Base-by-base conservation (phyloP, 176 grass and related monocot species). In the Thinopyrum elongatum region DNA sequence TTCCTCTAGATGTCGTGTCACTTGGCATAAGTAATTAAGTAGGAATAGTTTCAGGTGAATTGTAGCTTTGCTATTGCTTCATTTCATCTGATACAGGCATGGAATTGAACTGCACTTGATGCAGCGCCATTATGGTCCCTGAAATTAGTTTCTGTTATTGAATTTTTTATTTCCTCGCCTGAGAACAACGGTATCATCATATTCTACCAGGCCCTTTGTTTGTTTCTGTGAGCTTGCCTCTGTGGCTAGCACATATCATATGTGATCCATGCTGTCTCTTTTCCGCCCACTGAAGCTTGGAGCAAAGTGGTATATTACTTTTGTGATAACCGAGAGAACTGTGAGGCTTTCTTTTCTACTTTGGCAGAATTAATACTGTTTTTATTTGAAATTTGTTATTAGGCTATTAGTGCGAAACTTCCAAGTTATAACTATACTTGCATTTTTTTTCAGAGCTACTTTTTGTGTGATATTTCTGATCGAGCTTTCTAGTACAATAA, bases 391-490 rank as follows among this genome's bases (percentile, higher is more conserved):
- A 58, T 25, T 21, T 84, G n/a, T 4, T 57, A 70, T 29, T 74
- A 55, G 74, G 53, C 46, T 76, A 33, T 76, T 16, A 42, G 17
- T 49, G 7, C 10, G 21, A 30, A 55, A 63, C 27, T 47, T 84
- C 41, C 41, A 22, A 55, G 80, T 27, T 85, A 49, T 22, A 58
- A n/a, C 35, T 74, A 2, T 74, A 44, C 25, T 42, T 46, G 19
- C 27, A 34, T 26, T 85, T 79, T 79, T 44, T 65, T 17, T 68
- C 42, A 44, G 68, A 75, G 33, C 26, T 42, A n/a, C 21, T 59
- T 87, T 21, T 73, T 28, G 22, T 65, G 55, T 57, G 33, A 47
- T 69, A 26, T 78, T 83, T 79, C 44, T 90, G 31, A 33, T 77
- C 58, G 1, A 35, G 62, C 11, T 27, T 69, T 22, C 42, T 66